Percentiles rank a stretch among this genome's conserved stretches.
Evolutionary conservation across 2,329 filamentous ascomycete species (phyloP).

Genomic region (Grosmannia serpens): DNA sequence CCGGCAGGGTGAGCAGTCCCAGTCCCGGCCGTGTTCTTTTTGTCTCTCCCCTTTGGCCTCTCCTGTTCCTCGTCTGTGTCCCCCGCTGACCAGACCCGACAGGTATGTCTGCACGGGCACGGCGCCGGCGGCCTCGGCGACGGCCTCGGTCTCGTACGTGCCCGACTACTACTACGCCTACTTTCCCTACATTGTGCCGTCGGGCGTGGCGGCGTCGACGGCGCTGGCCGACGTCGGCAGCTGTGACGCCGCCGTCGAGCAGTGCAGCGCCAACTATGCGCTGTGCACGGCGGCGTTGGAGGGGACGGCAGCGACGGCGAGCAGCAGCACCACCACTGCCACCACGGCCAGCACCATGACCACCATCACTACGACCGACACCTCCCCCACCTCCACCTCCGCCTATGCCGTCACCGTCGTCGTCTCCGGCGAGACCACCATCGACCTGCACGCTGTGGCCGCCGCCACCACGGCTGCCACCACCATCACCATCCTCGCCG

Average conservation of each 20-base stretch:
- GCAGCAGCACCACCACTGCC: background rate
- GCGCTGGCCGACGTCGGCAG: constrained; percentile 37
- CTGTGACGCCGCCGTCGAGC: constrained; percentile 38
- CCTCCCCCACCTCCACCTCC: background rate
- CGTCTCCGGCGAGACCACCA: constrained; percentile 24
- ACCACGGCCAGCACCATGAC: background rate
- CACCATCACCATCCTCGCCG: background rate
- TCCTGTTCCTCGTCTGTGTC: too few species aligned
- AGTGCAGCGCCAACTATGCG: constrained; percentile 42
- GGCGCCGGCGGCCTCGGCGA: constrained; percentile 29
- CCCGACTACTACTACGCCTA: constrained; percentile 43
- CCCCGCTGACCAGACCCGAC: background rate
- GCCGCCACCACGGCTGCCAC: background rate
- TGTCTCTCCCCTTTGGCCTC: too few species aligned
- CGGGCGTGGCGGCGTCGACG: constrained; percentile 18
- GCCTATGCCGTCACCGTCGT: constrained; percentile 42
- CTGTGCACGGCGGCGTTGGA: constrained; percentile 40
- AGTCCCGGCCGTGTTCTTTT: too few species aligned
- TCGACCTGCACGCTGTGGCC: background rate
- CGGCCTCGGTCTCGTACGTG: constrained; percentile 36
- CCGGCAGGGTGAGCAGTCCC: constrained; percentile 33
- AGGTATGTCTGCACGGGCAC: constrained; percentile 46
- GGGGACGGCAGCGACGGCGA: constrained; percentile 7
- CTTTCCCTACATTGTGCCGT: constrained; percentile 40
- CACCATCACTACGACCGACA: background rate